Percentiles rank a stretch among this genome's conserved stretches.
Conservation (phyloP, 441 rosid genomes). For the Bruguiera hainesii region DNA sequence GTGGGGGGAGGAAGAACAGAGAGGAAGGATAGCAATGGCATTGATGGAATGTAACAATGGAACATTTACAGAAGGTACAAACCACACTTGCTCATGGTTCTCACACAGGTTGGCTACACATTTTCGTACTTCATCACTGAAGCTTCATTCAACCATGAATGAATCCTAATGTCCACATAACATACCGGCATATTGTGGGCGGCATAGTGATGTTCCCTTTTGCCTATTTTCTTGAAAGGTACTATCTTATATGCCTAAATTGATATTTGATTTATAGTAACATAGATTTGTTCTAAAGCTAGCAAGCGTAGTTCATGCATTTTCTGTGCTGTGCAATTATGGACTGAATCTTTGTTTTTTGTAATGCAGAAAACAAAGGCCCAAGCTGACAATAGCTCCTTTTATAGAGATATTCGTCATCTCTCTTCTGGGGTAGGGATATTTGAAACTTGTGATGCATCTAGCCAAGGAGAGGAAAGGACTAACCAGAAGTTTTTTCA, state of each 20-base stretch:
- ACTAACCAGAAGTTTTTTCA: not conserved
- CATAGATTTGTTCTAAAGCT: too few species aligned
- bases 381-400: conserved; percentile 49
- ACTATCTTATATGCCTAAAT: not conserved
- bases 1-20: not conserved
- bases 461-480: too few species aligned
- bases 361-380: conserved; percentile 51
- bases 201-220: conserved; percentile 49
- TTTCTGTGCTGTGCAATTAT: not conserved
- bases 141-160: conserved; percentile 37
- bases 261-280: too few species aligned
- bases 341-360: not conserved
- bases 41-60: not conserved
- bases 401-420: conserved; percentile 56
- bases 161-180: conserved; percentile 65
- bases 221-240: conserved; percentile 67
- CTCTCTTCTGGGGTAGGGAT: conserved; percentile 51
- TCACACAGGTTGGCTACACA: conserved; percentile 47
- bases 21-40: conserved; percentile 12
- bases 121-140: conserved; percentile 56
- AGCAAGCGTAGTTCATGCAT: too few species aligned
- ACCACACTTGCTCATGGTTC: conserved; percentile 56
- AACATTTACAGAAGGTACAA: conserved; percentile 31
- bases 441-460: not conserved
- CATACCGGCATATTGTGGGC: conserved; percentile 54